Base-by-base conservation (phyloP, 2,329 filamentous ascomycete species). In the Hymenoscyphus fraxineus region DNA sequence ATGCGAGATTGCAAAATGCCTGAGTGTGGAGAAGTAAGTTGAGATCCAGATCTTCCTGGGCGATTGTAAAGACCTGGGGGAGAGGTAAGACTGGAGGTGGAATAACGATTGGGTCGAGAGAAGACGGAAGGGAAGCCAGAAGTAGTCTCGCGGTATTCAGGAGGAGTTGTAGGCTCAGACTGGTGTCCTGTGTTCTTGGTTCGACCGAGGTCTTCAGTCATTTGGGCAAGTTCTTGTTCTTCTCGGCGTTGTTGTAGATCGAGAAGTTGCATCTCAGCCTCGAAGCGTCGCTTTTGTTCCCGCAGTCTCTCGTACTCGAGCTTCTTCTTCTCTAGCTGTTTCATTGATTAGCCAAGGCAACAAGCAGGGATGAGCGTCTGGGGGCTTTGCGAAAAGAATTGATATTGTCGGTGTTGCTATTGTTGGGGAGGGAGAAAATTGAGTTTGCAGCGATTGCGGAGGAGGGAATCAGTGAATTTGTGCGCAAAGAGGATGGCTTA, bases 131-230 rank as follows among this genome's bases (percentile, higher is more conserved):
- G 88, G 73, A 96, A 94, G 55, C 88, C 89, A 67, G 86, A 81
- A 64, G 77, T 77, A 13, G 80, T 87, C 69, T 96, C 92, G 71
- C 88, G 89, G 77, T 95, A 94, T 77, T 98, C 95, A 39, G 95
- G 95, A 27, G 95, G 95, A 27, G 95, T 99, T 1, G 95, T 97
- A 16, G 95, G 95, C 79, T 98, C 94, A 71, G 92, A 97, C 75
- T 96, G 91, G 73, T 93, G 90, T 62, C 91, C 91, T 47, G 64
- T 69, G 65, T 78, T 80, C 72, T 77, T 79, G 65, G 83, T 82
- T 68, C 85, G 81, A 54, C 82, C 82, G 64, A 96, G 83, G 71
- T 95, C 91, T 71, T 92, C 88, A 73, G 93, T 89, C 80, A 98
- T 90, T 76, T 91, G 88, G 64, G 90, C 87, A 72, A 96, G 88